Evolutionary conservation across 108 stramenopile genomes (phyloP).

Genomic region (Hondaea fermentalgiana): DNA sequence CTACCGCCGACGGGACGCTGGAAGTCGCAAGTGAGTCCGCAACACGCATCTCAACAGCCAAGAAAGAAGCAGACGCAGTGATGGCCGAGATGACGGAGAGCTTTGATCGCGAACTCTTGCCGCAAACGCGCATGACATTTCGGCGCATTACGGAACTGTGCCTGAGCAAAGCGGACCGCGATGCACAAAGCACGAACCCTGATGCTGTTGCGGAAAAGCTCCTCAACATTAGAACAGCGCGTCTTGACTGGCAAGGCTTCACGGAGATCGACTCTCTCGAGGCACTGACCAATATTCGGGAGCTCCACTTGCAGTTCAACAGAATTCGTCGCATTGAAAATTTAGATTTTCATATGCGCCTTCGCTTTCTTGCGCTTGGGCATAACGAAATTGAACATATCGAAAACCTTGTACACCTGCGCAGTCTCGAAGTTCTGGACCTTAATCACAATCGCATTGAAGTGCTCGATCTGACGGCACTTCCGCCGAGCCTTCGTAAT

Average conservation of each 20-base stretch:
- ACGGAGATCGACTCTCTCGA: background rate
- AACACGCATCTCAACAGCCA: too few relatives aligned
- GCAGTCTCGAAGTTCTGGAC: background rate
- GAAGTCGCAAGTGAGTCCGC: too few relatives aligned
- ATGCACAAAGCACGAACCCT: background rate
- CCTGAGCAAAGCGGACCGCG: background rate
- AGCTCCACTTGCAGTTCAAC: background rate
- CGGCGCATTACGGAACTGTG: background rate
- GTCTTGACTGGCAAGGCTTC: conserved; percentile 7
- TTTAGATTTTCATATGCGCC: background rate
- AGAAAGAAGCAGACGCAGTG: too few relatives aligned
- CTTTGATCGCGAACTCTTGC: background rate
- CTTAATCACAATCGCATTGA: background rate
- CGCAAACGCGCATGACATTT: background rate
- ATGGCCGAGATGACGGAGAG: background rate
- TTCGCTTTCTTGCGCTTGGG: background rate
- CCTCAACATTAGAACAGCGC: background rate
- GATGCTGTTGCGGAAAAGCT: background rate
- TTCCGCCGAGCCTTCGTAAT: background rate
- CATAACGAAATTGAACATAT: background rate
- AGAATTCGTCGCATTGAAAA: background rate
- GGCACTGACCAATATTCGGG: background rate
- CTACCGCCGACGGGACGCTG: too few relatives aligned
- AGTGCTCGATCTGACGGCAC: background rate
- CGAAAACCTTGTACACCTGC: background rate